Evolutionary conservation across 257 asterid genomes (phyloP).

Genomic region (Handroanthus guayacan): DNA sequence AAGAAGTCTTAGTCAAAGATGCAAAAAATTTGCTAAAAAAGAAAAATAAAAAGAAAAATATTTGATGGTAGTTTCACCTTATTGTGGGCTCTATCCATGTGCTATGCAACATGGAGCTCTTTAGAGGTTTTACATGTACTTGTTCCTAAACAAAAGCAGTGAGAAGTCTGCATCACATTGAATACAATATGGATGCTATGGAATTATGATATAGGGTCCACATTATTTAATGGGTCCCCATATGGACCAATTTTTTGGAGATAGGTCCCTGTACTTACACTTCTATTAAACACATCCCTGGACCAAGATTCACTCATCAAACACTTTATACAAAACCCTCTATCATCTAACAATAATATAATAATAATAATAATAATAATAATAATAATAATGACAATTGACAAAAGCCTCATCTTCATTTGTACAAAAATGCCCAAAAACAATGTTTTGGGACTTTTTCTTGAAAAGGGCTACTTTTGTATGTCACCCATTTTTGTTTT

Average conservation of each 20-base stretch:
- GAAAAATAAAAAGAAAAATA: not conserved
- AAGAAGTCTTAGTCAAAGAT: not conserved
- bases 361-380: too few relatives aligned
- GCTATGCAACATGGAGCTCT: slow-evolving; percentile 59
- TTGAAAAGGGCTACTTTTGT: slow-evolving; percentile 62
- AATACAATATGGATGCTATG: slow-evolving; percentile 62
- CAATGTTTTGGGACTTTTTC: slow-evolving; percentile 43
- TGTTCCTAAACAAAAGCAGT: slow-evolving; percentile 51
- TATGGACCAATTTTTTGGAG: slow-evolving; percentile 60
- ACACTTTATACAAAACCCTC: slow-evolving; percentile 12
- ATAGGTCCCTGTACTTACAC: slow-evolving; percentile 40
- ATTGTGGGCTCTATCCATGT: slow-evolving; percentile 70
- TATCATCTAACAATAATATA: too few relatives aligned
- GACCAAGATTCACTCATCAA: slow-evolving; percentile 36
- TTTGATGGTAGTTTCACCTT: not conserved
- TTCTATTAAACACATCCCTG: slow-evolving; percentile 25
- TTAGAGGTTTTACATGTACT: slow-evolving; percentile 47
- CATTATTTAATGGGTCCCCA: slow-evolving; percentile 61
- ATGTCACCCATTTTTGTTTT: slow-evolving; percentile 25
- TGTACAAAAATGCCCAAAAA: slow-evolving; percentile 58
- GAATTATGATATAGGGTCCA: slow-evolving; percentile 70
- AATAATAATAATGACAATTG: not conserved
- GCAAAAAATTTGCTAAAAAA: not conserved
- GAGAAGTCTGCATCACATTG: slow-evolving; percentile 68
- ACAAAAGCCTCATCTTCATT: slow-evolving; percentile 53